Conservation (phyloP, 2,329 filamentous ascomycete genomes). For the Exophiala sideris region DNA sequence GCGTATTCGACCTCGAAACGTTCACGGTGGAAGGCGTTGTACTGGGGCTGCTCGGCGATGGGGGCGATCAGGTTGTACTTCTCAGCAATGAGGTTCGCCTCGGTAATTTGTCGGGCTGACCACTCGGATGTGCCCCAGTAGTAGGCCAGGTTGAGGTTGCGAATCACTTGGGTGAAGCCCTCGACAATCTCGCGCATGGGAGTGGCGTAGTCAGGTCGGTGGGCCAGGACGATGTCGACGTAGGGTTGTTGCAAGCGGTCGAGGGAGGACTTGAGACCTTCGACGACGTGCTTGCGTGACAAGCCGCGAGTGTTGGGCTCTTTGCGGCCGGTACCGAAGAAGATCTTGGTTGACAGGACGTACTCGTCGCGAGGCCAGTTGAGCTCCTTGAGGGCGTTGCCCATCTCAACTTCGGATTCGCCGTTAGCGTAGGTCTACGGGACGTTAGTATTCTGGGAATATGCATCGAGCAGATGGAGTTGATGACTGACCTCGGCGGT, state of each 20-base stretch:
- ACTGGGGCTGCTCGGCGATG: constrained; percentile 64
- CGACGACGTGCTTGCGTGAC: constrained; percentile 66
- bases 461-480: neutral
- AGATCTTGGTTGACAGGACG: constrained; percentile 57
- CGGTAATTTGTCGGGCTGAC: constrained; percentile 62
- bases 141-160: constrained; percentile 60
- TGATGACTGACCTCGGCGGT: constrained; percentile 48
- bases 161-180: constrained; percentile 68
- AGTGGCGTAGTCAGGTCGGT: constrained; percentile 59
- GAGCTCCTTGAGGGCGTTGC: constrained; percentile 54
- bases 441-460: neutral
- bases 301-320: constrained; percentile 63
- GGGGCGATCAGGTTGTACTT: constrained; percentile 60
- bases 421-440: constrained; percentile 47
- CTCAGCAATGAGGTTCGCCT: constrained; percentile 53
- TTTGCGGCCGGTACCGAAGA: constrained; percentile 39
- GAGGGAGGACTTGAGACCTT: constrained; percentile 60
- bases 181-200: constrained; percentile 70
- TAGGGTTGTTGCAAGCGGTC: constrained; percentile 63
- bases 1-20: constrained; percentile 63
- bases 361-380: constrained; percentile 57
- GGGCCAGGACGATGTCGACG: constrained; percentile 67
- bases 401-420: constrained; percentile 54
- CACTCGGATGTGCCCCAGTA: constrained; percentile 71
- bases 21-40: constrained; percentile 61